Percentiles rank a stretch among this genome's conserved stretches.
Conservation (phyloP, 2,329 filamentous ascomycete genomes). For the Eutypella sp. region DNA sequence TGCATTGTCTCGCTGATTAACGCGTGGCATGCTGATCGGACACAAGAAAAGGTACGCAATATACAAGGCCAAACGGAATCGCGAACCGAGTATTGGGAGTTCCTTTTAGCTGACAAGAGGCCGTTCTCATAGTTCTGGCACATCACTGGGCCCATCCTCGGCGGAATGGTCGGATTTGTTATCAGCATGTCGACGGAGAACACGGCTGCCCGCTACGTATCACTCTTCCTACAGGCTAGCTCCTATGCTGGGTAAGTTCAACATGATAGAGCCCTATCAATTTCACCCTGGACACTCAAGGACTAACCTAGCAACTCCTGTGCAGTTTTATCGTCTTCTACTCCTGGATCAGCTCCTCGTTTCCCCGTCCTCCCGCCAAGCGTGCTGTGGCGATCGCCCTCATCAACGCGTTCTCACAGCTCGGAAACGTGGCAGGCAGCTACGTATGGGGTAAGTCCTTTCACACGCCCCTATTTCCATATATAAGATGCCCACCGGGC, state of each 20-base stretch:
- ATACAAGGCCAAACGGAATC: background rate
- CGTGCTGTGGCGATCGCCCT: constrained; percentile 56
- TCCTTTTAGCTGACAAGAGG: constrained; percentile 1
- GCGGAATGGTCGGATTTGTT: constrained; percentile 53
- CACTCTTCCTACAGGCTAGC: constrained; percentile 54
- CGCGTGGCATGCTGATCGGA: constrained; percentile 52
- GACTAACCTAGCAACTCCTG: background rate
- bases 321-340: constrained; percentile 48
- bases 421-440: constrained; percentile 55
- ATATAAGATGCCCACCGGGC: background rate
- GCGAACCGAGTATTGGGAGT: background rate
- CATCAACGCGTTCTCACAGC: constrained; percentile 54
- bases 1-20: constrained; percentile 51
- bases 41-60: constrained; percentile 44
- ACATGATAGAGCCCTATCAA: no score
- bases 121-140: constrained; percentile 46
- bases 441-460: constrained; percentile 50
- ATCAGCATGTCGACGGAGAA: constrained; percentile 56
- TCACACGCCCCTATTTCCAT: background rate
- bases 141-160: constrained; percentile 46
- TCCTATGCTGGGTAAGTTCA: constrained; percentile 44
- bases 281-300: background rate
- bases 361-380: constrained; percentile 56
- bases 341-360: constrained; percentile 53
- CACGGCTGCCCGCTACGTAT: constrained; percentile 52